Conservation (phyloP, 2,329 filamentous ascomycete species). For the Penicillium polonicum region DNA sequence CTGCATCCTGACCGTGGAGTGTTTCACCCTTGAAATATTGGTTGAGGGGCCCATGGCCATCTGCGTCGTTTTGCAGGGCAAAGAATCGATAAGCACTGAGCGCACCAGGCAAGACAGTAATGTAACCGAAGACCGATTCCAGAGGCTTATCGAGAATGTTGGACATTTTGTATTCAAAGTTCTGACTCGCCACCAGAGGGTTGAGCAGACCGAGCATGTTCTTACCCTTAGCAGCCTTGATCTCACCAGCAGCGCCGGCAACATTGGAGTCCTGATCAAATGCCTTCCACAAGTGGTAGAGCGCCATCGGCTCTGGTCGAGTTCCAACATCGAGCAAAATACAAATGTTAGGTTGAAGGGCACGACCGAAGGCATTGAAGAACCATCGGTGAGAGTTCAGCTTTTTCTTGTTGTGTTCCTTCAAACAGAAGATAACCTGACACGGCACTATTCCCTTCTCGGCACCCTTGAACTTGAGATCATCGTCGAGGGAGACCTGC, state of each 20-base stretch:
- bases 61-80: constrained; percentile 93
- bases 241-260: constrained; percentile 93
- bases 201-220: constrained; percentile 82
- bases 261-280: constrained; percentile 98
- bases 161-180: constrained; percentile 99
- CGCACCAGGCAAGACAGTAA: constrained; percentile 92
- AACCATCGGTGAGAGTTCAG: constrained; percentile 99
- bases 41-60: constrained; percentile 88
- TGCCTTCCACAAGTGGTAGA: constrained; percentile 99
- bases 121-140: constrained; percentile 96
- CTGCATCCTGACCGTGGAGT: constrained; percentile 89
- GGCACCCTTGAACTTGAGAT: constrained; percentile 97
- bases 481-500: constrained; percentile 90
- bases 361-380: constrained; percentile 94
- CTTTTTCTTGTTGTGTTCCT: constrained; percentile 97
- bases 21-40: constrained; percentile 99
- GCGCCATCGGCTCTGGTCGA: constrained; percentile 78
- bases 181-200: constrained; percentile 91
- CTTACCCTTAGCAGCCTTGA: constrained; percentile 93
- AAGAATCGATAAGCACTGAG: constrained; percentile 95
- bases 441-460: constrained; percentile 98
- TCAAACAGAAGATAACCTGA: constrained; percentile 97
- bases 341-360: constrained; percentile 92
- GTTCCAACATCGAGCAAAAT: constrained; percentile 96
- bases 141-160: constrained; percentile 98